phyloP scores from a whole-genome alignment of 225 moss, liverwort and hornwort species.

The Pseudisothecium myosuroides region DNA sequence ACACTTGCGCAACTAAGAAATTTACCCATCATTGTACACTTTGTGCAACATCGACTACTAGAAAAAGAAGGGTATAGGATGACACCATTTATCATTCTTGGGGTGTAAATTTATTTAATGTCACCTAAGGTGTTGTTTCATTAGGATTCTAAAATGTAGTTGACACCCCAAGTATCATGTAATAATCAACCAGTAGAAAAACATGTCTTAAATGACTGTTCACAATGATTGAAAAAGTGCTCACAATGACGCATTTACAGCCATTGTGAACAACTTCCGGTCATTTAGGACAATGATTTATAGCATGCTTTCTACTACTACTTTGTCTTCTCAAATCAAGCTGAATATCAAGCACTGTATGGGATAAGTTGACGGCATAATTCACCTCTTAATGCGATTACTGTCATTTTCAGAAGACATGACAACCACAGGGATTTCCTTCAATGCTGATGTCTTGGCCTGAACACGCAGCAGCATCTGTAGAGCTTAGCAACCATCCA shows the following conservation, averaged over 20 bases:
- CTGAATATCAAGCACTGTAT: background rate
- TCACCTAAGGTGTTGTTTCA: too few relatives aligned
- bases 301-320: background rate
- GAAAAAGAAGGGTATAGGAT: background rate
- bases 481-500: background rate
- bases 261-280: background rate
- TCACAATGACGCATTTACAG: background rate
- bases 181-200: background rate
- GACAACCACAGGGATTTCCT: conserved; percentile 59
- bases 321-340: background rate
- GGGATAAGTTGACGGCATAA: too few relatives aligned
- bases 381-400: conserved; percentile 52
- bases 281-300: background rate
- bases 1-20: background rate
- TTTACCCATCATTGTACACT: too few relatives aligned
- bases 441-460: conserved; percentile 43
- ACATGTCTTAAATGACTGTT: background rate
- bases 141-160: background rate
- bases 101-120: background rate
- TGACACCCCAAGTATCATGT: background rate
- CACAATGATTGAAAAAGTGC: background rate
- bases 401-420: conserved; percentile 73
- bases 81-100: too few relatives aligned
- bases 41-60: too few relatives aligned
- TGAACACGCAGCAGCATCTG: background rate